phyloP scores from a whole-genome alignment of 106 monocot genomes.

The Dendrobium catenatum region DNA sequence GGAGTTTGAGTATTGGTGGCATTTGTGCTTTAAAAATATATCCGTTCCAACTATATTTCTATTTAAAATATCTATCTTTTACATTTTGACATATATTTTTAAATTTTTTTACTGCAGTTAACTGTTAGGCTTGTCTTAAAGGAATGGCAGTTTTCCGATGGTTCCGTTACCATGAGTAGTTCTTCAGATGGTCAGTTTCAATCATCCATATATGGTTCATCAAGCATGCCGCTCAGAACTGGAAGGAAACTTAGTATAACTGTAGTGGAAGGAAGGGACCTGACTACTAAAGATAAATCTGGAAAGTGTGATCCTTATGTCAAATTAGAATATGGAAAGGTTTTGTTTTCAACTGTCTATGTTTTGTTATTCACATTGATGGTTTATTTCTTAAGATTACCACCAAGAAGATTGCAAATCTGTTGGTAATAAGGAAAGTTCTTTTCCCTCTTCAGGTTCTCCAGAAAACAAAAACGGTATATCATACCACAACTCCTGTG shows the following conservation, averaged over 20 bases:
- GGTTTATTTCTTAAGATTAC: not conserved
- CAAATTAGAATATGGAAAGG: conserved; percentile 90
- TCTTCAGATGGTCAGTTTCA: conserved; percentile 19
- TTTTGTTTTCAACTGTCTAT: conserved; percentile 15
- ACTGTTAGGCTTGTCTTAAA: conserved; percentile 58
- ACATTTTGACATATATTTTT: not conserved
- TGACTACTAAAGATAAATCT: conserved; percentile 59
- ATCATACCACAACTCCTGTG: conserved; percentile 40
- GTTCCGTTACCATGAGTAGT: conserved; percentile 30
- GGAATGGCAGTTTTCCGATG: conserved; percentile 98
- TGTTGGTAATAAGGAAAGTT: not conserved
- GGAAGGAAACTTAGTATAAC: conserved; percentile 75
- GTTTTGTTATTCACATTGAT: not conserved
- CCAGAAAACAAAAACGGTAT: conserved; percentile 60
- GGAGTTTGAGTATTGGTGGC: not conserved
- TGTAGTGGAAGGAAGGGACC: conserved; percentile 62
- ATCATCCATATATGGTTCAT: conserved; percentile 24
- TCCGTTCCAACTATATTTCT: not conserved
- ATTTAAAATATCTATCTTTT: not conserved
- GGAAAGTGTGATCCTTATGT: conserved; percentile 82
- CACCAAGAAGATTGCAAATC: not conserved
- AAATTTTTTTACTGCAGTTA: conserved; percentile 29
- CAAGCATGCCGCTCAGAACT: conserved; percentile 39
- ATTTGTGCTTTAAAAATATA: not conserved
- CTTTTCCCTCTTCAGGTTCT: conserved; percentile 36